Base-by-base conservation (phyloP, 2,329 filamentous ascomycete species). In the Verticillium klebahnii region DNA sequence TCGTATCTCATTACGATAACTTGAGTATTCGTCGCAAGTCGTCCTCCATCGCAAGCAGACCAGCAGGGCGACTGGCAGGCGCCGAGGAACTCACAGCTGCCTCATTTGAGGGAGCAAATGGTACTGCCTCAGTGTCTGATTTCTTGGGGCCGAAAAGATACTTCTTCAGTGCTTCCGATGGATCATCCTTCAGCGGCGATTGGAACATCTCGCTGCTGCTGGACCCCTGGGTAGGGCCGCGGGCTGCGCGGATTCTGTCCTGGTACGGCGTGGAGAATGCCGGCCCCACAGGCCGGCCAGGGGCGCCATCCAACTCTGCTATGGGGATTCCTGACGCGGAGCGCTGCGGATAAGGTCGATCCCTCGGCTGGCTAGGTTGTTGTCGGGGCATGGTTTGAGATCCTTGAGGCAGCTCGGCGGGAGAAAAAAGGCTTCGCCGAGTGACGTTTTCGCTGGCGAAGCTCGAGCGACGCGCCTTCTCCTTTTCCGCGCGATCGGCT, bases 401-500 rank as follows among this genome's bases (percentile, higher is more conserved):
- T 71, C n/a, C 45, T 52, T 52, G 45, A 14, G 45, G 19, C 19
- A 25, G n/a, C n/a, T 23, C 45, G 11, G 19, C 7, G n/a, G 45
- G 45, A 52, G 45, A 52, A 25, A 52, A 52, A 4, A 52, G 45
- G 19, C 5, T 25, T 14, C 45, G 45, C 8, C 45, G n/a, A 23
- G 45, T 52, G 12, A 19, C n/a, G 9, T n/a, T 63, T 66, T 69
- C 52, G 60, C 80, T 80, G 59, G 78, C 74, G 17, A 81, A 79
- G 66, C 82, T 86, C 23, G 80, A 80, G 62, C 82, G 81, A 31
- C 80, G 80, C 56, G 82, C 83, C 63, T 83, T 81, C 60, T 88
- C 87, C 71, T 87, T 90, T 74, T 95, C 91, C 64, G 91, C 89
- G 58, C 90, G 86, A 68, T 97, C 91, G 37, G 92, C 93, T 64